Conservation (phyloP, 208 protist genomes). For the Giardia duodenalis region DNA sequence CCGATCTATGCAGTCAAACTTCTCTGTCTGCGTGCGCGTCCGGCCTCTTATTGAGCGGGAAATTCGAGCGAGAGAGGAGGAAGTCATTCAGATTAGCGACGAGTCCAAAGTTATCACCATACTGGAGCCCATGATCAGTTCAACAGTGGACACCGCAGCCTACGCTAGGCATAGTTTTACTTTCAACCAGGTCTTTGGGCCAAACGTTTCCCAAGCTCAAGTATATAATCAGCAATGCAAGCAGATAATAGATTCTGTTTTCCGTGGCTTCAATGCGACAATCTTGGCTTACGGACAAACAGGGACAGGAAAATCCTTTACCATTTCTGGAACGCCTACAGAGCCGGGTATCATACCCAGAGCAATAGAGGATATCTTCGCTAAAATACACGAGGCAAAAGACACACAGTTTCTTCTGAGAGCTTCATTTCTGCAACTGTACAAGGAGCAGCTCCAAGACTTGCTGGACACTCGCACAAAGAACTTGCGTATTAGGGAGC, state of each 20-base stretch:
- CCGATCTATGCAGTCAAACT: no score
- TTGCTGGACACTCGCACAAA: constrained; percentile 39
- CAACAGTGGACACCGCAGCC: background rate
- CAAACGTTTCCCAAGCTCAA: background rate
- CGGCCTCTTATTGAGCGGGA: background rate
- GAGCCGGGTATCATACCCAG: constrained; percentile 4
- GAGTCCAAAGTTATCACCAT: background rate
- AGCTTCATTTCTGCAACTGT: constrained; percentile 50
- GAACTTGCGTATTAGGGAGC: constrained; percentile 20
- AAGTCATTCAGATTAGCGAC: background rate
- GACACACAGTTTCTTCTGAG: constrained; percentile 32
- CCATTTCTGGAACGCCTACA: background rate
- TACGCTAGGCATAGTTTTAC: background rate
- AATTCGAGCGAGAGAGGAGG: background rate
- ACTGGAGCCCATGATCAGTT: background rate
- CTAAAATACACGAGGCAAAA: background rate
- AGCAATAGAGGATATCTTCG: background rate
- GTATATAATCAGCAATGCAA: constrained; percentile 10
- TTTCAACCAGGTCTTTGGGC: constrained; percentile 25
- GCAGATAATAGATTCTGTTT: background rate
- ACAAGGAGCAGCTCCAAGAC: constrained; percentile 51
- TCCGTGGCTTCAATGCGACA: constrained; percentile 38
- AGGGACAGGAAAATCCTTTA: constrained; percentile 29
- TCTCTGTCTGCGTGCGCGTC: background rate
- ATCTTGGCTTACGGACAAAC: constrained; percentile 40